phyloP scores from a whole-genome alignment of 108 stramenopile species.

The Schizochytrium sp. region DNA sequence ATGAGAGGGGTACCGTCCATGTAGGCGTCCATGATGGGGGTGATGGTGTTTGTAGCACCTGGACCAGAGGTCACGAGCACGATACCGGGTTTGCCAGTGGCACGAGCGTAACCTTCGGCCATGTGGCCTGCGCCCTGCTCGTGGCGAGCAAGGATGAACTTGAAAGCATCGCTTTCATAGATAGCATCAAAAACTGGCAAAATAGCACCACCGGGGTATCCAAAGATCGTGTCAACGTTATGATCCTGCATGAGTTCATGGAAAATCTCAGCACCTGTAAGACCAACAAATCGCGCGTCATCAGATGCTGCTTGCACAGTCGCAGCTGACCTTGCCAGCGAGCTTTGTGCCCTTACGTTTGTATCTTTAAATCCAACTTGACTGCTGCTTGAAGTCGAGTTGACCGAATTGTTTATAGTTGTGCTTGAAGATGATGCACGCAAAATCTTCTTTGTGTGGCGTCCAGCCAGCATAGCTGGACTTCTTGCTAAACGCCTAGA shows the following conservation, averaged over 20 bases:
- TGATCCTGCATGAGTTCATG: constrained; percentile 76
- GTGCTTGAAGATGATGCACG: neutral
- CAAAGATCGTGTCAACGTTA: constrained; percentile 86
- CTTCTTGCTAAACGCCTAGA: too few species aligned
- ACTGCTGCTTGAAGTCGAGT: neutral
- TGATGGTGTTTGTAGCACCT: constrained; percentile 89
- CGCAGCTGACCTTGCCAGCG: neutral
- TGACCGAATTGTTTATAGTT: neutral
- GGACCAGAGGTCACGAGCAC: constrained; percentile 91
- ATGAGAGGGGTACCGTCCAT: constrained; percentile 90
- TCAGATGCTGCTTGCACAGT: neutral
- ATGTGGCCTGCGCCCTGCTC: constrained; percentile 86
- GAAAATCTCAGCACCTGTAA: constrained; percentile 43
- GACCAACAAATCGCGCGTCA: constrained; percentile 49
- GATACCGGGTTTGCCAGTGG: constrained; percentile 84
- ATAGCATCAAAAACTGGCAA: constrained; percentile 73
- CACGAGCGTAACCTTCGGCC: constrained; percentile 89
- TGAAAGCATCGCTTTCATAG: constrained; percentile 71
- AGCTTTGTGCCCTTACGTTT: neutral
- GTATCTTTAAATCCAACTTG: neutral
- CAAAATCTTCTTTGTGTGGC: too few species aligned
- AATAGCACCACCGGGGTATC: constrained; percentile 91
- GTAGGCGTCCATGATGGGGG: constrained; percentile 86
- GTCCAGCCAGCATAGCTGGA: too few species aligned
- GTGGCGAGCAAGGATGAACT: constrained; percentile 91